Evolutionary conservation across 164 flowering plant genomes (phyloP), one percentile per base, ranked within the genome.

Genomic region (Vitis amurensis): DNA sequence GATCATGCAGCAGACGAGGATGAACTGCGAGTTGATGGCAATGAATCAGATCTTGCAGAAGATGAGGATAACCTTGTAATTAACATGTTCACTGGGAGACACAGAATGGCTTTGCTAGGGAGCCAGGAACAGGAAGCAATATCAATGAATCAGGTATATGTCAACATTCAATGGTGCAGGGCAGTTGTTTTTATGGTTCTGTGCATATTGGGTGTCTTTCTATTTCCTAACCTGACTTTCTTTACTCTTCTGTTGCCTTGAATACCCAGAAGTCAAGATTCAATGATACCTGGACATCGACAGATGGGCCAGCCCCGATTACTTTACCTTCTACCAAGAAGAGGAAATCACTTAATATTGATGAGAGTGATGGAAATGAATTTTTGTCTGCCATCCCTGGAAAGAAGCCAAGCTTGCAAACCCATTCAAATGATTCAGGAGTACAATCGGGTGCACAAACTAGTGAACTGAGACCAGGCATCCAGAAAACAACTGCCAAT

Each of bases 51-150:
- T 37, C 6, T 37, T 37, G 44, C 7, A 3, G 44, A 37, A 37
- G 44, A 37, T 37, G 44, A 37, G 44, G 90, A 88, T 78, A 73
- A 79, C 74, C 83, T 90, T 59, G 69, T 90, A 44, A 77, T 81
- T 37, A 93, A 91, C 72, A 74, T 88, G 31, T 83, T 78, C 50
- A 71, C 70, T 14, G 78, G 72, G 29, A 71, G 75, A 68, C 69
- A 67, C 10, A 50, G 51, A 66, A 11, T 17, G 44, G 59, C 57
- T 61, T 58, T 61, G 9, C 44, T 64, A 23, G 66, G 58, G 47
- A 74, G 29, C 62, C 59, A 31, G 51, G 76, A 67, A 31, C 57
- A 29, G 72, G 55, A 74, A 59, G 57, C 56, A 64, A 53, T 48
- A 64, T 67, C 64, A 30, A 31, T 14, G 3, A 53, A 75, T 56